Evolutionary conservation across 176 grass and related monocot species (phyloP), one percentile per base, ranked within the genome.

Genomic region (Tillandsia leiboldiana): DNA sequence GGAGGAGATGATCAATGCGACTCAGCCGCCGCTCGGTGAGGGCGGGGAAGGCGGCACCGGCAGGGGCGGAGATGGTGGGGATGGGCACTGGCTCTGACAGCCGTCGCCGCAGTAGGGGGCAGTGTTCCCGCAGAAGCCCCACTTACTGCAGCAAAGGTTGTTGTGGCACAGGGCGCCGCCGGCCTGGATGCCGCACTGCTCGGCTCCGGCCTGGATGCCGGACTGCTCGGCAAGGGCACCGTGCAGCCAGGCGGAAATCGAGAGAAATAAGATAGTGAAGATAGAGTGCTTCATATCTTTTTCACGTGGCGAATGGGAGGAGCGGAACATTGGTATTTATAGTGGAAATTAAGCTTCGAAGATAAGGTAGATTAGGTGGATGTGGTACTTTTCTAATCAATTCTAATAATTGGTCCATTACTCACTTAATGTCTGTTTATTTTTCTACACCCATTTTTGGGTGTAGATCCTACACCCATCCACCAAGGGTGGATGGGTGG

Each of bases 71-170:
- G 29, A 5, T 3, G 29, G 6, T 0, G 29, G 29, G 3, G 2
- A 0, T 3, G 29, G 3, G 6, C 81, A 83, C 64, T 83, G 81
- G 81, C 75, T 83, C 72, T 83, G 75, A 57, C 70, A 75, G n/a
- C 18, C 29, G 1, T 3, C 0, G 67, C 57, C 54, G 68, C 82
- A 84, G 66, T 75, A 59, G 1, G 56, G 49, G 0, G n/a, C 0
- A 8, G 76, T 80, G 80, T 49, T 20, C 49, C 85, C 85, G 72
- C 80, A 87, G 48, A 42, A 87, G 8, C 85, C 85, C 0, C 0
- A 83, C 0, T 18, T 2, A 76, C 85, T 87, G 76, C 85, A 87
- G 64, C 85, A 87, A 15, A 80, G 72, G 50, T 68, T 62, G 54
- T 68, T 66, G 42, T 80, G 69, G 80, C 85, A 87, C 10, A 49